Evolutionary conservation across 176 grass and related monocot genomes (phyloP).

Genomic region (Eragrostis nindensis): DNA sequence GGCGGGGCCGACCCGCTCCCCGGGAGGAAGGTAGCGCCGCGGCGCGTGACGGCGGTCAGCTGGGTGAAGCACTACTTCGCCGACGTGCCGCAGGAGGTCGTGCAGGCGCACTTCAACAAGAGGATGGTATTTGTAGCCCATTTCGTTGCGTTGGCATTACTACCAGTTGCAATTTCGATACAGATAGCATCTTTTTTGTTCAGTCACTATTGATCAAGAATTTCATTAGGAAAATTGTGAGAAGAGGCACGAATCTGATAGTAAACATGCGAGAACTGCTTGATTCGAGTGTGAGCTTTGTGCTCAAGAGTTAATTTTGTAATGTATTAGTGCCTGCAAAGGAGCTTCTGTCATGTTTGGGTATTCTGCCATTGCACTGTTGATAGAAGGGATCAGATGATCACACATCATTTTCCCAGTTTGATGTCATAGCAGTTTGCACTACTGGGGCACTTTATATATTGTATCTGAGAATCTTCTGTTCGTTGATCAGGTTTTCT

Average conservation of each 20-base stretch:
- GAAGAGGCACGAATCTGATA: not conserved
- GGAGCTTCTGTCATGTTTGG: constrained; percentile 12
- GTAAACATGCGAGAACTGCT: not conserved
- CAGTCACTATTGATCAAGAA: not conserved
- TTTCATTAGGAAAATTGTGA: not conserved
- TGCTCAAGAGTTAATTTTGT: not conserved
- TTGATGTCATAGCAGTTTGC: constrained; percentile 11
- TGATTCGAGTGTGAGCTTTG: not conserved
- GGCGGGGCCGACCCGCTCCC: constrained; percentile 49
- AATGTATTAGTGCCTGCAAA: not conserved
- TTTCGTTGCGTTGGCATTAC: not conserved
- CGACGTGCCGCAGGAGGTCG: constrained; percentile 65
- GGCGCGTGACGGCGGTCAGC: constrained; percentile 65
- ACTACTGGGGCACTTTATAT: no score
- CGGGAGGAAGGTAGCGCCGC: constrained; percentile 53
- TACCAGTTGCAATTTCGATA: not conserved
- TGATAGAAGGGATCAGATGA: not conserved
- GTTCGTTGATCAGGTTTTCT: constrained; percentile 67
- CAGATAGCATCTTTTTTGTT: constrained; percentile 2
- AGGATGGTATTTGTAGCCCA: constrained; percentile 44
- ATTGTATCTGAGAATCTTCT: no score
- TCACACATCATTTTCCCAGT: not conserved
- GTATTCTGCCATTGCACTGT: constrained; percentile 1
- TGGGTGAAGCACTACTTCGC: constrained; percentile 86
- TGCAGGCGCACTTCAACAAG: constrained; percentile 72